phyloP scores from a whole-genome alignment of 192 early-diverging fungal genomes.

The Glomus cerebriforme region DNA sequence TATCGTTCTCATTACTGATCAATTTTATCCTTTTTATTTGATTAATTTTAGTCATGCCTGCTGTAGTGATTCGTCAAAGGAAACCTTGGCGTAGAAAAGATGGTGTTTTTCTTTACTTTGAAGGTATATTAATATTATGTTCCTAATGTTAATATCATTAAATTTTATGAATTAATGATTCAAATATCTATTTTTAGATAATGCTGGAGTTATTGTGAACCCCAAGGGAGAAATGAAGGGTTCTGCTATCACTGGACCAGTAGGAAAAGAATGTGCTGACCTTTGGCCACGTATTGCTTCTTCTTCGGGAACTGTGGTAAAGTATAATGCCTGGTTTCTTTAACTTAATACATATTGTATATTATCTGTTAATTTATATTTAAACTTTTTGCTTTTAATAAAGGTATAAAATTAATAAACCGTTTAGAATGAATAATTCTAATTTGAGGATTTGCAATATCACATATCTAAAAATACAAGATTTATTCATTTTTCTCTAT shows the following conservation, averaged over 20 bases:
- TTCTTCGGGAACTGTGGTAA: constrained; percentile 77
- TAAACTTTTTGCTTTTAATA: not conserved
- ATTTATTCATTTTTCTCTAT: no score
- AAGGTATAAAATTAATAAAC: not conserved
- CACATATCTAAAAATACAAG: no score
- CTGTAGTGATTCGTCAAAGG: constrained; percentile 98
- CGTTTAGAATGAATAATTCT: no score
- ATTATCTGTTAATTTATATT: not conserved
- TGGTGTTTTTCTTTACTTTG: constrained; percentile 99
- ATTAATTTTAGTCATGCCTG: constrained; percentile 81
- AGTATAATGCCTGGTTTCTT: not conserved
- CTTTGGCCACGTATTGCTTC: constrained; percentile 99
- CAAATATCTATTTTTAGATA: constrained; percentile 63
- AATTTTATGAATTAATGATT: not conserved
- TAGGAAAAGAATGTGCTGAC: constrained; percentile 99
- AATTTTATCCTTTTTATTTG: not conserved
- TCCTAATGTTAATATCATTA: not conserved
- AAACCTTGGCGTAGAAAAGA: constrained; percentile 99
- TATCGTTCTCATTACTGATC: not conserved
- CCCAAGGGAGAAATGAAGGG: constrained; percentile 99
- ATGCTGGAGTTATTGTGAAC: constrained; percentile 99
- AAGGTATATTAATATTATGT: constrained; percentile 50
- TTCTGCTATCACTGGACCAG: constrained; percentile 99
- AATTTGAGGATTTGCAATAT: no score
- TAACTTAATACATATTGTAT: not conserved